phyloP scores from a whole-genome alignment of 768 basidiomycete genomes.

The Strobilomyces dryophilus region DNA sequence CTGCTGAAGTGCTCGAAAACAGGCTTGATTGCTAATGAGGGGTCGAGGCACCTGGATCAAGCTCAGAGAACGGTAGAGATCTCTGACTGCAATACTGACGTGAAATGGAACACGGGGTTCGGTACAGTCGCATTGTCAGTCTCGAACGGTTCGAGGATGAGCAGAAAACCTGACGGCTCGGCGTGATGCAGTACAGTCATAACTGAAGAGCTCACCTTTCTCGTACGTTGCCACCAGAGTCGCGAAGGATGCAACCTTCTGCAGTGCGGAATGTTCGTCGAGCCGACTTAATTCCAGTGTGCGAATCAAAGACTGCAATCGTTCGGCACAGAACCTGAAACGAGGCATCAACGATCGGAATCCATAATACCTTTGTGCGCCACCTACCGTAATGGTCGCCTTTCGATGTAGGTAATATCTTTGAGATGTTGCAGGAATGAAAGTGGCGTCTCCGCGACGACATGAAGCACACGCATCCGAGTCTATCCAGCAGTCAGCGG shows the following conservation, averaged over 20 bases:
- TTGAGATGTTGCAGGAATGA: conserved; percentile 98
- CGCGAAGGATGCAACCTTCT: conserved; percentile 95
- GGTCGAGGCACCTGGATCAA: conserved; percentile 81
- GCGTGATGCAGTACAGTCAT: neutral
- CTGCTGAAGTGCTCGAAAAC: conserved; percentile 98
- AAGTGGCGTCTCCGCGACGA: conserved; percentile 95
- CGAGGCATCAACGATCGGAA: neutral
- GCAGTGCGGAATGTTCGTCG: conserved; percentile 88
- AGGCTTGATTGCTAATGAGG: conserved; percentile 94
- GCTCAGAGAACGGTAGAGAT: conserved; percentile 7
- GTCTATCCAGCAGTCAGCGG: conserved; percentile 53
- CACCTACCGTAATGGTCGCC: conserved; percentile 79
- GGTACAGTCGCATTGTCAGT: conserved; percentile 98
- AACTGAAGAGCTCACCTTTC: conserved; percentile 56
- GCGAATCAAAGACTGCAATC: conserved; percentile 88
- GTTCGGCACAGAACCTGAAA: conserved; percentile 90
- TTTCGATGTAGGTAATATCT: conserved; percentile 98
- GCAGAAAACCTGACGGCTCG: conserved; percentile 69
- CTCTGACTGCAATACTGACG: conserved; percentile 44
- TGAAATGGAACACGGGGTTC: conserved; percentile 97
- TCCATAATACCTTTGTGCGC: neutral
- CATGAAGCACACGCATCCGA: conserved; percentile 97
- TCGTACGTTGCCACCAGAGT: conserved; percentile 98
- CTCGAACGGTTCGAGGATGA: conserved; percentile 97
- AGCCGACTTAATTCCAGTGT: conserved; percentile 86